Percentiles rank a stretch among this genome's conserved stretches.
Evolutionary conservation across 495 filamentous ascomycete species (phyloP).

Genomic region (Talaromyces proteolyticus): DNA sequence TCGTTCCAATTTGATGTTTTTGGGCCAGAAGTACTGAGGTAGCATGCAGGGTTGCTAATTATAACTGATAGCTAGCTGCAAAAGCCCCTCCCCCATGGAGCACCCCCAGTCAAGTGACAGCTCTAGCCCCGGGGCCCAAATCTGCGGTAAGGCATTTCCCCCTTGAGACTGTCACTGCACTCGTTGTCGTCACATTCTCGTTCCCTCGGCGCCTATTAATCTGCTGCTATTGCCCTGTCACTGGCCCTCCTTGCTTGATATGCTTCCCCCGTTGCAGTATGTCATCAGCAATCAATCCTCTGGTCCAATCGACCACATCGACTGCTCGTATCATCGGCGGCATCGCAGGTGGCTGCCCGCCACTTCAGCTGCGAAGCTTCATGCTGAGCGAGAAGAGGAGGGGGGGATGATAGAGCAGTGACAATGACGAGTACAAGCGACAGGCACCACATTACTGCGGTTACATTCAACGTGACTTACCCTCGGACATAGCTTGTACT

Average conservation of each 20-base stretch:
- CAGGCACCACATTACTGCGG: not conserved
- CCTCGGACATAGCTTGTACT: not conserved
- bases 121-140: constrained; percentile 1
- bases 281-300: not conserved
- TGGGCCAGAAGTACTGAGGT: too few species aligned
- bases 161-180: not conserved
- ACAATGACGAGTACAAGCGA: too few species aligned
- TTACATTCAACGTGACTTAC: not conserved
- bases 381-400: too few species aligned
- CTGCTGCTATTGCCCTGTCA: not conserved
- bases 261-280: constrained; percentile 3
- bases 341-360: too few species aligned
- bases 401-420: too few species aligned
- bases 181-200: not conserved
- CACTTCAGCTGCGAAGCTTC: too few species aligned
- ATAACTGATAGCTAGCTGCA: not conserved
- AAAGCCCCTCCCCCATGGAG: not conserved
- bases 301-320: not conserved
- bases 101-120: constrained; percentile 5
- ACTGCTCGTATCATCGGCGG: not conserved
- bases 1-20: too few species aligned
- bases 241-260: not conserved
- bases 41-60: not conserved
- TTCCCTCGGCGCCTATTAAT: constrained; percentile 1
- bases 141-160: not conserved